phyloP scores from a whole-genome alignment of 2,329 filamentous ascomycete genomes.

The Alternaria triticimaculans region DNA sequence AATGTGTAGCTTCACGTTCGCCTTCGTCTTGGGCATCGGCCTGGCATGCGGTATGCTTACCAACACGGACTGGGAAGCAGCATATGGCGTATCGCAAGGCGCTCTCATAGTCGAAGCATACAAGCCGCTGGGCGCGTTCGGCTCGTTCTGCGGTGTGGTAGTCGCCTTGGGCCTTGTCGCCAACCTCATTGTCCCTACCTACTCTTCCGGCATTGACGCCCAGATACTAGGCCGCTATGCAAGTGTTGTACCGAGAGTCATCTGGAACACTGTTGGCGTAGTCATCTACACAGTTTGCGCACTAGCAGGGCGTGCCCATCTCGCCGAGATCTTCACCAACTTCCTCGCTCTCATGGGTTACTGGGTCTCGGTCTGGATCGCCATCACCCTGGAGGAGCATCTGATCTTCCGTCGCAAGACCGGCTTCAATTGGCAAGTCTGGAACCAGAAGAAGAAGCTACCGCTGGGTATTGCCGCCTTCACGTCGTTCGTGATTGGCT shows the following conservation, averaged over 20 bases:
- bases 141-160: constrained; percentile 70
- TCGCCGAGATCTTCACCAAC: constrained; percentile 71
- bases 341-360: constrained; percentile 75
- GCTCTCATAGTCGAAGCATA: constrained; percentile 70
- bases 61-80: constrained; percentile 62
- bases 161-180: constrained; percentile 69
- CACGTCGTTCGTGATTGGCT: constrained; percentile 67
- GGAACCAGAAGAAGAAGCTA: constrained; percentile 65
- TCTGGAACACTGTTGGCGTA: constrained; percentile 69
- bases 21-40: constrained; percentile 67
- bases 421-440: constrained; percentile 66
- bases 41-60: constrained; percentile 64
- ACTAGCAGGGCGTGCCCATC: constrained; percentile 65
- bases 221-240: constrained; percentile 68
- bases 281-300: constrained; percentile 70
- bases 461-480: constrained; percentile 69
- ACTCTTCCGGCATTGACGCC: constrained; percentile 71
- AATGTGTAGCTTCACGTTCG: constrained; percentile 64
- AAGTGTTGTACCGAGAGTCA: constrained; percentile 64
- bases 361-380: constrained; percentile 71
- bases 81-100: constrained; percentile 66
- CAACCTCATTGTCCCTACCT: constrained; percentile 69
- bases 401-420: constrained; percentile 63
- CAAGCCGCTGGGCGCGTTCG: constrained; percentile 65
- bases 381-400: constrained; percentile 67